Conservation (phyloP, 2,329 filamentous ascomycete species). For the Tolypocladium nubicola region DNA sequence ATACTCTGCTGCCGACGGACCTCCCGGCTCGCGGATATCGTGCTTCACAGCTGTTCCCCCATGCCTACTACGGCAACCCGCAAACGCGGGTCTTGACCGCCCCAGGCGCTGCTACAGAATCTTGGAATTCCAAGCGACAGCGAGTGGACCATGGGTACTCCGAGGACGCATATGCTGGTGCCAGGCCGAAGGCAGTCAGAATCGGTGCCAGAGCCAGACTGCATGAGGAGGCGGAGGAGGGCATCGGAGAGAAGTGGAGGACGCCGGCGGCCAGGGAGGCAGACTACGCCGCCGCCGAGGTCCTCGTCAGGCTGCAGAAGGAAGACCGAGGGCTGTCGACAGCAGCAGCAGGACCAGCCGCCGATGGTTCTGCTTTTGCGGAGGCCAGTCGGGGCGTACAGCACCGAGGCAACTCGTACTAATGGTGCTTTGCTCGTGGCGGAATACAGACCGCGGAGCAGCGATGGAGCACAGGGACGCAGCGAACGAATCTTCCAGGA, state of each 20-base stretch:
- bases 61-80: not conserved
- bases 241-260: not conserved
- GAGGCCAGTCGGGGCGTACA: not conserved
- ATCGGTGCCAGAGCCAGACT: not conserved
- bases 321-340: not conserved
- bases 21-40: not conserved
- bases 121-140: not conserved
- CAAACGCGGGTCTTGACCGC: not conserved
- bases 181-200: not conserved
- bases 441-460: too few species aligned
- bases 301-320: conserved; percentile 1
- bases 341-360: too few species aligned
- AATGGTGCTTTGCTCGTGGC: not conserved
- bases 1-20: not conserved
- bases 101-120: not conserved
- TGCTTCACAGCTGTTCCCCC: not conserved
- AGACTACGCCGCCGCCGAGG: conserved; percentile 1
- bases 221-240: not conserved
- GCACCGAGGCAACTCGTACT: not conserved
- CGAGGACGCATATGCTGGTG: not conserved
- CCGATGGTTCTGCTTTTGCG: not conserved
- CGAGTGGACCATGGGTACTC: not conserved
- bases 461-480: too few species aligned
- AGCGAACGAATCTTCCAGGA: not conserved
- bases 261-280: not conserved